These are phyloP conservation scores for Fusarium sp. DNA, from an alignment of 2,329 filamentous ascomycete genomes.

Conservation along the genomic window DNA sequence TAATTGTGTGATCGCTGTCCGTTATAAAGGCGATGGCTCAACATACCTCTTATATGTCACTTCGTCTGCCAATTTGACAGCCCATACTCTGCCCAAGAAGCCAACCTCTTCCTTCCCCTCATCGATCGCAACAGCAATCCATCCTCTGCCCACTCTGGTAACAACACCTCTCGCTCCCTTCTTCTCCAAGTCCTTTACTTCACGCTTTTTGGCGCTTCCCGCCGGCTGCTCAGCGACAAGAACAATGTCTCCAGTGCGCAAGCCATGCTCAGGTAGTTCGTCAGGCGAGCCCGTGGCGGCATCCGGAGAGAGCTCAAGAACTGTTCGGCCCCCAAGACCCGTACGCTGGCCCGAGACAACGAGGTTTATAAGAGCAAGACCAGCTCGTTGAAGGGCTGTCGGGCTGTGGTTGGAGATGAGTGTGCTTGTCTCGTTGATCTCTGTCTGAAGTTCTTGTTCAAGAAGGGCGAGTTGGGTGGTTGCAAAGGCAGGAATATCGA, in stretches of 20 bases:
- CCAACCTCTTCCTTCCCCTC: slow-evolving; percentile 64
- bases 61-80: slow-evolving; percentile 74
- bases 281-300: slow-evolving; percentile 65
- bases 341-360: slow-evolving; percentile 80
- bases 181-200: slow-evolving; percentile 75
- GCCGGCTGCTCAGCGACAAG: slow-evolving; percentile 78
- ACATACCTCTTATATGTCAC: slow-evolving; percentile 68
- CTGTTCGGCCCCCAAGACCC: slow-evolving; percentile 88
- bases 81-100: slow-evolving; percentile 64
- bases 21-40: background rate
- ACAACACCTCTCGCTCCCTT: slow-evolving; percentile 77
- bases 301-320: slow-evolving; percentile 82
- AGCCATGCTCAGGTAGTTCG: slow-evolving; percentile 77
- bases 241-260: slow-evolving; percentile 82
- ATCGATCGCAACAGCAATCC: slow-evolving; percentile 74
- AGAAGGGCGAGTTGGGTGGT: slow-evolving; percentile 76
- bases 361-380: slow-evolving; percentile 82
- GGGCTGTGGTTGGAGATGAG: slow-evolving; percentile 76
- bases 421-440: slow-evolving; percentile 74
- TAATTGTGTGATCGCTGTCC: background rate
- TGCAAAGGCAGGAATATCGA: slow-evolving; percentile 75
- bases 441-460: slow-evolving; percentile 74
- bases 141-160: slow-evolving; percentile 66
- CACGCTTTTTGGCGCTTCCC: slow-evolving; percentile 76
- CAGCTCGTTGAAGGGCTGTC: slow-evolving; percentile 74